Conservation (phyloP, 495 filamentous ascomycete species). For the Penicillium paxilli region DNA sequence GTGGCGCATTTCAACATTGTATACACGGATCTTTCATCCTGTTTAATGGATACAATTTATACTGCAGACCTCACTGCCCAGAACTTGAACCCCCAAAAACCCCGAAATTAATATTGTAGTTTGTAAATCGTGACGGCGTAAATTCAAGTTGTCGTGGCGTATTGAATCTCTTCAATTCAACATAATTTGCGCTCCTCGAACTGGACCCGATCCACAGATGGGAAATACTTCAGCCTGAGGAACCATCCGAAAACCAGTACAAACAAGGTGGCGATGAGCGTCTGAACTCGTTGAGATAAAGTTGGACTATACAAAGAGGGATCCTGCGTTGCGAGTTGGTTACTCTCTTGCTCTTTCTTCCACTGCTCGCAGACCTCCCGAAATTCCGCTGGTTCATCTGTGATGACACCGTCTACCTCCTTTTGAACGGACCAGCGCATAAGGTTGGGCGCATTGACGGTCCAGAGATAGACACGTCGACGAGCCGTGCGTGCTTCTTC, state of each 20-base stretch:
- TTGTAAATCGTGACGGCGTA: too few species aligned
- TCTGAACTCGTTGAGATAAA: conserved; percentile 12
- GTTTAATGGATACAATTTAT: conserved; percentile 9
- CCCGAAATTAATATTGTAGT: too few species aligned
- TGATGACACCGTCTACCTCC: conserved; percentile 57
- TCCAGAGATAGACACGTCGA: conserved; percentile 75
- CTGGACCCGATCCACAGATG: conserved; percentile 12
- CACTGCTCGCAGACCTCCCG: conserved; percentile 15
- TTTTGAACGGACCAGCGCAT: conserved; percentile 72
- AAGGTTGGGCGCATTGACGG: conserved; percentile 69
- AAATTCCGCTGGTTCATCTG: conserved; percentile 50
- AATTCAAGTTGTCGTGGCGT: too few species aligned
- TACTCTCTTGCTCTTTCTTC: conserved; percentile 14
- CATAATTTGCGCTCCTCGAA: conserved; percentile 15
- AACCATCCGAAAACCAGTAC: conserved; percentile 29
- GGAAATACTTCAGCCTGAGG: conserved; percentile 14
- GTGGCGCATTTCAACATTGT: neutral
- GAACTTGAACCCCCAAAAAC: too few species aligned
- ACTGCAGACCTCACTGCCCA: too few species aligned
- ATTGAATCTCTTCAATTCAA: neutral
- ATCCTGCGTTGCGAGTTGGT: neutral
- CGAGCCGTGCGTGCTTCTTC: conserved; percentile 52
- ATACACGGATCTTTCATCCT: neutral
- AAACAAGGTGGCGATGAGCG: conserved; percentile 8
- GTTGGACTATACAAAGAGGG: conserved; percentile 13